Evolutionary conservation across 1,284 basidiomycete genomes (phyloP).

Genomic region (Tilletia setariae): DNA sequence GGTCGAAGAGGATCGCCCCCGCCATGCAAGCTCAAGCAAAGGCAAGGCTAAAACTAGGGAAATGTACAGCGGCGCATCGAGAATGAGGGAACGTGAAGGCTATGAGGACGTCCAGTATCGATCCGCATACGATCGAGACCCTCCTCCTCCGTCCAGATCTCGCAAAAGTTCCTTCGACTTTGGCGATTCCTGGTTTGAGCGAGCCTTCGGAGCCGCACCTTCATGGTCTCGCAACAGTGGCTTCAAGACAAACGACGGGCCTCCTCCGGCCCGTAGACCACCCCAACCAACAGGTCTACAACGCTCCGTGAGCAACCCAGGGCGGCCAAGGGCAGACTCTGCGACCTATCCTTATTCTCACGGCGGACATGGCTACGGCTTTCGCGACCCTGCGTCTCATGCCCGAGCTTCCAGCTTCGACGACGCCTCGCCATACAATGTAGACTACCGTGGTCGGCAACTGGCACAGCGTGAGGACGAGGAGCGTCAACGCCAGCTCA

Average conservation of each 20-base stretch:
- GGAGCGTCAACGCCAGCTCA: background rate
- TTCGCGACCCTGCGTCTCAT: background rate
- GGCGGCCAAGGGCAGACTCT: background rate
- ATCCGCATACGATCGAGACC: background rate
- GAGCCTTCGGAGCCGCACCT: constrained; percentile 3
- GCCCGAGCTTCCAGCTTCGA: background rate
- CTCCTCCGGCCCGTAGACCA: background rate
- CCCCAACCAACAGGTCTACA: background rate
- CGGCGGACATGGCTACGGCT: constrained; percentile 6
- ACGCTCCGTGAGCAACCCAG: constrained; percentile 8
- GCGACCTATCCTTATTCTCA: constrained; percentile 3
- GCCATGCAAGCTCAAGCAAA: background rate
- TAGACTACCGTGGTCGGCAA: background rate
- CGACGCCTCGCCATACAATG: background rate
- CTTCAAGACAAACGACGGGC: background rate
- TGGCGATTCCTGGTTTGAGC: constrained; percentile 10
- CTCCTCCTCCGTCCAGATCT: background rate
- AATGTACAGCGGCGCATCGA: background rate
- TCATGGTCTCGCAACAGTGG: background rate
- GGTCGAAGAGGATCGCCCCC: background rate
- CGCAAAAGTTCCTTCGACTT: background rate
- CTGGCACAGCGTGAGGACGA: background rate
- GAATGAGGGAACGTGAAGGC: background rate
- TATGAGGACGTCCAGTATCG: background rate
- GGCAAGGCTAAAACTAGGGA: background rate